A percentile compares a stretch with the other conserved stretches of the same genome.
These are phyloP conservation scores for Zygotorulaspora sp. DNA, from an alignment of 805 yeast genomes.

Conservation along the genomic window DNA sequence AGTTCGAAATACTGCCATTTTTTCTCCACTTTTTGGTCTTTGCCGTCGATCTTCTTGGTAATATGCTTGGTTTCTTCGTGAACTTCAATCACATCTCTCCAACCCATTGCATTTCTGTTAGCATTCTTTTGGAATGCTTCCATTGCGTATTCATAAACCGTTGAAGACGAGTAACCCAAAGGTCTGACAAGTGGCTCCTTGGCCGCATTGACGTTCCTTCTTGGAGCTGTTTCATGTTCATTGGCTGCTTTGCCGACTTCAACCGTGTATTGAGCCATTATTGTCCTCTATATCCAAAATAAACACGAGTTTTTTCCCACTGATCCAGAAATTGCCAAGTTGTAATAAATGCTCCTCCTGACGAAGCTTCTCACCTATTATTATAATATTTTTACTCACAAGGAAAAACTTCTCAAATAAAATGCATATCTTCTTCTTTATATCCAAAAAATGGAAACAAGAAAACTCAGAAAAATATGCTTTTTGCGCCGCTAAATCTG, in stretches of 20 bases:
- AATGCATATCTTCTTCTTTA: too few relatives aligned
- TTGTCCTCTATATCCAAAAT: not conserved
- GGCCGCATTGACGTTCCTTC: constrained; percentile 45
- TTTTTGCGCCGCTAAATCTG: too few relatives aligned
- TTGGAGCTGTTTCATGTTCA: constrained; percentile 78
- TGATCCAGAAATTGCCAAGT: not conserved
- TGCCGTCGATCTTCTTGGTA: constrained; percentile 73
- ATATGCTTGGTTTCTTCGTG: constrained; percentile 73
- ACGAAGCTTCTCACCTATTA: too few relatives aligned
- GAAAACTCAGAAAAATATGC: too few relatives aligned
- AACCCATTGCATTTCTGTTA: constrained; percentile 57
- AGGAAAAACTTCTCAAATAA: too few relatives aligned
- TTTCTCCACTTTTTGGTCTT: constrained; percentile 66
- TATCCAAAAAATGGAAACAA: too few relatives aligned
- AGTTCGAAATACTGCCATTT: constrained; percentile 84
- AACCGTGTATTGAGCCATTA: constrained; percentile 38
- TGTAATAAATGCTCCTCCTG: too few relatives aligned
- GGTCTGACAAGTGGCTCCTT: constrained; percentile 58
- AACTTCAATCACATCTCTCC: constrained; percentile 70
- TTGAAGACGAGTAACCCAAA: constrained; percentile 53
- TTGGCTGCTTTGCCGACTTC: constrained; percentile 64
- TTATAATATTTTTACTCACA: too few relatives aligned
- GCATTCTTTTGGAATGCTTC: constrained; percentile 60
- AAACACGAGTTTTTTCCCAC: not conserved
- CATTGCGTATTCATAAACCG: constrained; percentile 63